These are phyloP conservation scores for Paraphaeosphaeria sporulosa DNA, from an alignment of 2,329 filamentous ascomycete genomes.

Conservation along the genomic window DNA sequence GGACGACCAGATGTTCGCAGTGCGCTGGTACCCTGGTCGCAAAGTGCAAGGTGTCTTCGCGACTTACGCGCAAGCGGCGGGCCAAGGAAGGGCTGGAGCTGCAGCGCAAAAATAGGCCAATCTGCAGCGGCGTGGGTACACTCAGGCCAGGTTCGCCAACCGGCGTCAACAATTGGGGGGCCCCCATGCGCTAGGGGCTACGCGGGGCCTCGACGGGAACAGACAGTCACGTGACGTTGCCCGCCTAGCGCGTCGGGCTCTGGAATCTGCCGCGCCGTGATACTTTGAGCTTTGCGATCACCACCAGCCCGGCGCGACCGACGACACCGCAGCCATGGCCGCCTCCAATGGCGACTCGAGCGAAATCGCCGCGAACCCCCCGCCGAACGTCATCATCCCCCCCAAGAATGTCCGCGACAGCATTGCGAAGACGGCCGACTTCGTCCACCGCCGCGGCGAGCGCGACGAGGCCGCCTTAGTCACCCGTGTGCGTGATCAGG, in stretches of 20 bases:
- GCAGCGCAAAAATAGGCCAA: constrained; percentile 24
- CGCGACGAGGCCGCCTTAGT: constrained; percentile 84
- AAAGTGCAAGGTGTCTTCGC: constrained; percentile 41
- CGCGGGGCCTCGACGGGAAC: not conserved
- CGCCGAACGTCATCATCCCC: constrained; percentile 83
- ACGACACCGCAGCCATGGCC: constrained; percentile 32
- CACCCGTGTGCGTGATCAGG: constrained; percentile 81
- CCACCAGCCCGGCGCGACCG: not conserved
- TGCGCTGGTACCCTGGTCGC: constrained; percentile 35
- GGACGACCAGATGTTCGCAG: constrained; percentile 15
- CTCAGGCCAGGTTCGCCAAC: not conserved
- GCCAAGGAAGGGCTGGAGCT: constrained; percentile 24
- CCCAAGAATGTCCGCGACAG: constrained; percentile 82
- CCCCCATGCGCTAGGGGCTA: not conserved
- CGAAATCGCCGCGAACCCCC: constrained; percentile 66
- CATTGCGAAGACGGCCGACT: constrained; percentile 94
- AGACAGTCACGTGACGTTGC: not conserved
- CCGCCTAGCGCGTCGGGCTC: not conserved
- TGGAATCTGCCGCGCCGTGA: not conserved
- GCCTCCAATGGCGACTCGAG: constrained; percentile 35
- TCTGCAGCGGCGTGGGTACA: constrained; percentile 6
- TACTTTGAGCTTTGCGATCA: not conserved
- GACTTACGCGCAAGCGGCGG: constrained; percentile 16
- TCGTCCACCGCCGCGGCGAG: constrained; percentile 73
- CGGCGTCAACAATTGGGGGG: not conserved